These are phyloP conservation scores for Sergeia podlipaevii DNA, from an alignment of 208 protist genomes.

Conservation along the genomic window DNA sequence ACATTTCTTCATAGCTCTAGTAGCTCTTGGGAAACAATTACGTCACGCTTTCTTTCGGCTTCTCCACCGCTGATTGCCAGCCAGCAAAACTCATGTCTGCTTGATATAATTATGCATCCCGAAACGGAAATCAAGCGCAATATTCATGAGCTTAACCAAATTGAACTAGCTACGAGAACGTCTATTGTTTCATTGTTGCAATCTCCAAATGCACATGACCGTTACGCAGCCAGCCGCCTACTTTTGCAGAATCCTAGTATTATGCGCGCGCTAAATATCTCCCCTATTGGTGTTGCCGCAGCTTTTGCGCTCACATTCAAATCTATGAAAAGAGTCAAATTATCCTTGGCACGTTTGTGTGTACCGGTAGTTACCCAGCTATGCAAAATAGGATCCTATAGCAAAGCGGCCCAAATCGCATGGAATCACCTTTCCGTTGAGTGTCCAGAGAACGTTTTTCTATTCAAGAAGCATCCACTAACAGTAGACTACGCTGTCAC, in stretches of 20 bases:
- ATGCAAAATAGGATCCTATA: conserved; percentile 16
- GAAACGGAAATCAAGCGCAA: too few species aligned
- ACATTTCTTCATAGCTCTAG: too few species aligned
- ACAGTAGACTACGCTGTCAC: conserved; percentile 20
- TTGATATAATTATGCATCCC: too few species aligned
- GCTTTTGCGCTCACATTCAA: conserved; percentile 32
- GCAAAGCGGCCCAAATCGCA: conserved; percentile 35
- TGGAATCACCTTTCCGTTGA: conserved; percentile 66
- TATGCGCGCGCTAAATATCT: conserved; percentile 25
- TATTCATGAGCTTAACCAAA: too few species aligned
- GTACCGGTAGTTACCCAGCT: conserved; percentile 20
- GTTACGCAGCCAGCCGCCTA: conserved; percentile 11
- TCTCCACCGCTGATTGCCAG: too few species aligned
- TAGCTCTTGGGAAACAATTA: too few species aligned
- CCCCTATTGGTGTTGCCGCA: conserved; percentile 25
- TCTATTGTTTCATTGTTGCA: conserved; percentile 17
- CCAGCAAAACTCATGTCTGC: too few species aligned
- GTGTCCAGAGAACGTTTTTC: neutral
- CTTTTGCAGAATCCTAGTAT: conserved; percentile 31
- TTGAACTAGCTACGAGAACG: too few species aligned
- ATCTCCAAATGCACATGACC: conserved; percentile 7
- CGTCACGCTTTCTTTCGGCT: too few species aligned
- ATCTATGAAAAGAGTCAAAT: conserved; percentile 18
- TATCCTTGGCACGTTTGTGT: conserved; percentile 23
- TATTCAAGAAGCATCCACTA: conserved; percentile 17